Conservation (phyloP, 495 filamentous ascomycete species). For the Rhypophila decipiens region DNA sequence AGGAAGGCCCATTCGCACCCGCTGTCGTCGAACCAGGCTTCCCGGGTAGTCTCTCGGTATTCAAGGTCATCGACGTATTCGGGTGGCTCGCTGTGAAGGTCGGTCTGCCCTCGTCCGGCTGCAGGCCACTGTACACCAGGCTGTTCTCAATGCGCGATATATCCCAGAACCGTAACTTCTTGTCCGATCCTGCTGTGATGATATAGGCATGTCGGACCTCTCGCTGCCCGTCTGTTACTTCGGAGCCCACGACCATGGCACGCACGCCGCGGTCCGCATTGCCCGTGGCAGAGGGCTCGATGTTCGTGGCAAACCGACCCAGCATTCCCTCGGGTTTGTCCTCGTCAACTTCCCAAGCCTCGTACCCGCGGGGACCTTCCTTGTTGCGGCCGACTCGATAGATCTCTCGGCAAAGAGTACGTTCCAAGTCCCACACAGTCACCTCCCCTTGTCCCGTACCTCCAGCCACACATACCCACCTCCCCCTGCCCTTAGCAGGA, state of each 20-base stretch:
- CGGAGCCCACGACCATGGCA: constrained; percentile 50
- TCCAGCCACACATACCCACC: constrained; percentile 79
- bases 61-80: constrained; percentile 58
- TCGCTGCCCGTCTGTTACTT: constrained; percentile 49
- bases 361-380: constrained; percentile 62
- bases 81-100: constrained; percentile 67
- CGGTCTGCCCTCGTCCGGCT: constrained; percentile 61
- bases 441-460: constrained; percentile 89
- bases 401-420: constrained; percentile 79
- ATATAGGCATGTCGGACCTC: constrained; percentile 63
- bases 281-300: constrained; percentile 46
- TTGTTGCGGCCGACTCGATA: constrained; percentile 60
- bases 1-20: constrained; percentile 31
- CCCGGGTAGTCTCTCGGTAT: constrained; percentile 62
- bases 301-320: constrained; percentile 71
- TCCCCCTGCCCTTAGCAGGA: constrained; percentile 66
- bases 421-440: constrained; percentile 93
- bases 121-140: constrained; percentile 71
- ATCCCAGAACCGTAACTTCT: constrained; percentile 93
- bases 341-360: constrained; percentile 85
- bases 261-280: constrained; percentile 52
- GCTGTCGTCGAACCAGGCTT: constrained; percentile 30
- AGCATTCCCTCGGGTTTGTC: constrained; percentile 86
- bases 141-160: constrained; percentile 64
- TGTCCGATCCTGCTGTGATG: constrained; percentile 80